Evolutionary conservation across 2,329 filamentous ascomycete species (phyloP), one percentile per base, ranked within the genome.

Genomic region (Paraphoma sp.): DNA sequence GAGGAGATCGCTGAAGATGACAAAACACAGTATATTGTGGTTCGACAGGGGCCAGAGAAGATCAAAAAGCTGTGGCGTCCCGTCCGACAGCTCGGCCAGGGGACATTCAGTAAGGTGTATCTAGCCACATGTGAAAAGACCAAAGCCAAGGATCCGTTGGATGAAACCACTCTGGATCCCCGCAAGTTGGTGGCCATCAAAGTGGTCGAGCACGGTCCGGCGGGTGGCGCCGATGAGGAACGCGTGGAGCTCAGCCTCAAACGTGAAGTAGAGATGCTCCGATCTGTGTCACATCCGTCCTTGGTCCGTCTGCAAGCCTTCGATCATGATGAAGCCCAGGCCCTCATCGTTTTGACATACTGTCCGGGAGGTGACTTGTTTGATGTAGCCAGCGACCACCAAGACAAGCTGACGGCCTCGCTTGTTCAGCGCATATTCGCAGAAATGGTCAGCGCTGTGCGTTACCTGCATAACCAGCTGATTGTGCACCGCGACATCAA

Each of bases 401-500:
- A 86, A 51, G 84, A 88, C 14, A 77, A 90, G 1, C 82, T 97
- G 46, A 87, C 84, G 4, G 86, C 91, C 0, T 72, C 81, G 1
- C 79, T 98, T 45, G 83, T 97, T 47, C 86, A 92, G 63, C 87
- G 95, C 49, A 93, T 98, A 54, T 97, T 97, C 76, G 85, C 93
- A 12, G 95, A 99, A 76, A 78, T 98, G 61, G 88, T 98, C 23
- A 88, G 86, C 59, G 95, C 94, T 0, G 89, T 96, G 36, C 86
- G 84, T 55, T 97, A 98, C 79, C 81, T 99, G 47, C 95, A 99
- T 76, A 82, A 86, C 51, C 83, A 91, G 68, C 89, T 87, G 65
- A 97, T 99, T 72, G 94, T 98, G 51, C 95, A 99, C 75, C 88
- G 95, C 57, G 95, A 99, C 76, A 96, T 99, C 78, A 99, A 99